Conservation (phyloP, 2,329 filamentous ascomycete species). For the Xylariales sp. region DNA sequence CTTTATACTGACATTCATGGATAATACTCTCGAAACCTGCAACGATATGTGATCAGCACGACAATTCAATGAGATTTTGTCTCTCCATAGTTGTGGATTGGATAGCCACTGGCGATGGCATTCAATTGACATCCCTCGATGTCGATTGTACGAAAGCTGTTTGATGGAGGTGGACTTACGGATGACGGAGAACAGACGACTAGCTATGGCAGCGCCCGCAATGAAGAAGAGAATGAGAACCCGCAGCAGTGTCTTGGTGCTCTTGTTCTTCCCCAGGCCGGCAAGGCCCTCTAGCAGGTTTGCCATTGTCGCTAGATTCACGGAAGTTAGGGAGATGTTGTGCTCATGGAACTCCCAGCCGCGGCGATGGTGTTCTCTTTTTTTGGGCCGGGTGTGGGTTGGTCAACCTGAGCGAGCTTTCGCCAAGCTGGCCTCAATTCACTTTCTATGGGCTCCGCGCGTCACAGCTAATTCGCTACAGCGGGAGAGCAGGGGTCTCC, state of each 20-base stretch:
- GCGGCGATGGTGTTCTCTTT: slow-evolving; percentile 1
- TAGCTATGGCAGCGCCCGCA: slow-evolving; percentile 84
- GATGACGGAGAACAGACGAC: slow-evolving; percentile 96
- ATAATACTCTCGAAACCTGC: slow-evolving; percentile 97
- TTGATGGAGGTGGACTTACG: slow-evolving; percentile 62
- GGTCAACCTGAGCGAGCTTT: no score
- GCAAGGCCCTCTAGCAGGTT: slow-evolving; percentile 38
- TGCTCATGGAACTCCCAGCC: slow-evolving; percentile 8
- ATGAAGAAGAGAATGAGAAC: slow-evolving; percentile 89
- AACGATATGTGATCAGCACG: slow-evolving; percentile 3
- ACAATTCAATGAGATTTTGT: slow-evolving; percentile 23
- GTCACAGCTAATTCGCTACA: no score
- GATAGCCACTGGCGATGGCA: neutral
- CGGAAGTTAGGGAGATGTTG: slow-evolving; percentile 3
- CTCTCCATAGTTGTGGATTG: neutral
- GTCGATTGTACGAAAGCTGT: no score
- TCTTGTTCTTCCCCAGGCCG: slow-evolving; percentile 75
- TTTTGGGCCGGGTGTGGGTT: slow-evolving; percentile 1
- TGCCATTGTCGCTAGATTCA: slow-evolving; percentile 29
- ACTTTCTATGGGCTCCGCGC: no score
- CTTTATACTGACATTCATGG: slow-evolving; percentile 85
- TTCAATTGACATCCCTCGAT: no score
- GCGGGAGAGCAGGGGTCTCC: neutral
- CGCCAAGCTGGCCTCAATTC: neutral
- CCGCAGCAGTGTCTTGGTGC: slow-evolving; percentile 78